Evolutionary conservation across 768 basidiomycete species (phyloP).

Genomic region (Lentinula lateritia): DNA sequence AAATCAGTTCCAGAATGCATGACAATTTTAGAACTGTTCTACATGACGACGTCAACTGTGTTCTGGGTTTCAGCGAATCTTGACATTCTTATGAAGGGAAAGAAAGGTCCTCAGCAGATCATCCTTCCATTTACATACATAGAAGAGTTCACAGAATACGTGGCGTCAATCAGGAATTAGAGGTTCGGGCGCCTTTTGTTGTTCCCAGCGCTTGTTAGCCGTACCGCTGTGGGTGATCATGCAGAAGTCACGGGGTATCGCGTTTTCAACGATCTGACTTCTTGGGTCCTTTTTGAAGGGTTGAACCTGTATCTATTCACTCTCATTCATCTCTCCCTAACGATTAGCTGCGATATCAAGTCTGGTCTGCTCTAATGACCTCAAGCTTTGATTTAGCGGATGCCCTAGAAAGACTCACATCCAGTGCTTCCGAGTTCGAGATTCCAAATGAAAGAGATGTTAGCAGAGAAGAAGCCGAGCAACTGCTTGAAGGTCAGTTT

Average conservation of each 20-base stretch:
- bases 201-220: too few relatives aligned
- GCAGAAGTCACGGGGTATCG: neutral
- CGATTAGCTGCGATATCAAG: neutral
- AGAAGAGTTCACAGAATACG: too few relatives aligned
- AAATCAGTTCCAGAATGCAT: neutral
- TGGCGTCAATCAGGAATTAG: too few relatives aligned
- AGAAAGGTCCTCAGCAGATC: neutral
- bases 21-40: neutral
- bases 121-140: too few relatives aligned
- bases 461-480: constrained; percentile 44
- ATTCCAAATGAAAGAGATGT: constrained; percentile 68
- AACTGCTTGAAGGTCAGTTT: constrained; percentile 53
- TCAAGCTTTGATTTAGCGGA: constrained; percentile 71
- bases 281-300: neutral
- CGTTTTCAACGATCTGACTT: neutral
- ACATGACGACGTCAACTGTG: neutral
- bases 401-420: constrained; percentile 58
- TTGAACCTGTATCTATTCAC: neutral
- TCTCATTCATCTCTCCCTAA: neutral
- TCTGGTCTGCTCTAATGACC: constrained; percentile 23
- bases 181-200: too few relatives aligned
- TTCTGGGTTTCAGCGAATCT: neutral
- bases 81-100: neutral
- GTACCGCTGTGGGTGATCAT: neutral
- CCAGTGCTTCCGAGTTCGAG: constrained; percentile 52